Base-by-base conservation (phyloP, 1,284 basidiomycete genomes). In the Ceratobasidium sp. region DNA sequence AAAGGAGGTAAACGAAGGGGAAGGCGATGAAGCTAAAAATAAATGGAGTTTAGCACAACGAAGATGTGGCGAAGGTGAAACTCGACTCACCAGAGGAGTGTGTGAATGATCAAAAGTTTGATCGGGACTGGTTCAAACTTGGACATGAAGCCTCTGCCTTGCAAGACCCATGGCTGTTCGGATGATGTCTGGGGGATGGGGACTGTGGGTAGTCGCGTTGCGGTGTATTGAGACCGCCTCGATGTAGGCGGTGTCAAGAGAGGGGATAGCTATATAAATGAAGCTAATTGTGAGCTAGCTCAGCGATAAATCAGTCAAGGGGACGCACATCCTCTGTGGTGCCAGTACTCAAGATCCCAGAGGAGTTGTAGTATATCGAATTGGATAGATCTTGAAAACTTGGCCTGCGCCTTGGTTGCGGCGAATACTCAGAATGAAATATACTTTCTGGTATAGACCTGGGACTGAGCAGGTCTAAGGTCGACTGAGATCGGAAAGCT, bases 161-260 rank as follows among this genome's bases (percentile, higher is more conserved):
- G 29, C 19, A 74, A 25, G 8, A 46, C 40, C 70, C 70, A 74
- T 59, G 68, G 68, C 3, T 34, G 17, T 5, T 49, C 29, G 2
- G 32, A 52, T 22, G 32, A 4, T 5, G 65, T n/a, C 37, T 17
- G 70, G 34, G 59, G 46, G 19, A 74, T 64, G 32, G 70, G 70
- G 15, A 74, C 70, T 32, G 70, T 74, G 7, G 70, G 70, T 17
- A 74, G 25, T 34, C 49, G 70, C 29, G 70, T 64, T 44, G 70
- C 56, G n/a, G 56, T 4, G 13, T 37, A 57, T 17, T 22, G 32
- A 15, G 25, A 44, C 9, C 70, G 70, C 22, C 19, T 54, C 1
- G 70, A 46, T 29, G 43, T 49, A 15, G n/a, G 25, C 1, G 57
- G 57, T 6, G 59, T 40, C 11, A 64, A 29, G 3, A 74, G 32